A percentile compares a stretch with the other conserved stretches of the same genome.
These are phyloP conservation scores for Lactarius tabidus DNA, from an alignment of 768 basidiomycete genomes.

Conservation along the genomic window DNA sequence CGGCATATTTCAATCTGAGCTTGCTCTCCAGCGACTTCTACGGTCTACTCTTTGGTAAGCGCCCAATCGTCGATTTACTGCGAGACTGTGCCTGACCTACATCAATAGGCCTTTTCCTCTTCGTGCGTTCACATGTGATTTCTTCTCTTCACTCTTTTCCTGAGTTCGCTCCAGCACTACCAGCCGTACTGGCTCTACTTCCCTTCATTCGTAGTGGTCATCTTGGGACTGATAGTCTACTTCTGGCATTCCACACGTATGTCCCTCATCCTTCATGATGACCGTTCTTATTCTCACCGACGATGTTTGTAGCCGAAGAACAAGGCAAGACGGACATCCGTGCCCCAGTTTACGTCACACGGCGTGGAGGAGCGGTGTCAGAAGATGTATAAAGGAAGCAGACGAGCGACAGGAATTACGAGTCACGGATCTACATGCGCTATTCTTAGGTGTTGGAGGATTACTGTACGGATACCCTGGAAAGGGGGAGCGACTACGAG, in stretches of 20 bases:
- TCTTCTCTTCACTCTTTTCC: conserved; percentile 1
- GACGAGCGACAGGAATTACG: neutral
- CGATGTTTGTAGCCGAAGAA: conserved; percentile 54
- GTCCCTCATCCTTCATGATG: conserved; percentile 34
- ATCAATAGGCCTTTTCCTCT: conserved; percentile 46
- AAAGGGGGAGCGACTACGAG: conserved; percentile 1
- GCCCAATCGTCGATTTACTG: conserved; percentile 1
- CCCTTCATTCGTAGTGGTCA: conserved; percentile 65
- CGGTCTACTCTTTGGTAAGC: conserved; percentile 66
- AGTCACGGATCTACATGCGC: neutral
- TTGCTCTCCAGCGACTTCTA: conserved; percentile 87
- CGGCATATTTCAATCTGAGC: conserved; percentile 81
- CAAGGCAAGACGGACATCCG: conserved; percentile 62
- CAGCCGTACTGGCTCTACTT: conserved; percentile 89
- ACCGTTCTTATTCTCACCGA: neutral
- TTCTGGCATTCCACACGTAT: conserved; percentile 83
- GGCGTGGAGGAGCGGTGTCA: conserved; percentile 14
- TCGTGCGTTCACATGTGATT: conserved; percentile 36
- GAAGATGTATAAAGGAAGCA: neutral
- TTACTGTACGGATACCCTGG: neutral
- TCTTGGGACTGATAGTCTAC: conserved; percentile 73
- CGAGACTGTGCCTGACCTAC: conserved; percentile 1
- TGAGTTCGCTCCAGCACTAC: conserved; percentile 52
- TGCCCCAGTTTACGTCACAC: conserved; percentile 53
- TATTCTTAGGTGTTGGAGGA: neutral